Evolutionary conservation across 2,329 filamentous ascomycete species (phyloP).

Genomic region (Ophiostoma himal-ulmi): DNA sequence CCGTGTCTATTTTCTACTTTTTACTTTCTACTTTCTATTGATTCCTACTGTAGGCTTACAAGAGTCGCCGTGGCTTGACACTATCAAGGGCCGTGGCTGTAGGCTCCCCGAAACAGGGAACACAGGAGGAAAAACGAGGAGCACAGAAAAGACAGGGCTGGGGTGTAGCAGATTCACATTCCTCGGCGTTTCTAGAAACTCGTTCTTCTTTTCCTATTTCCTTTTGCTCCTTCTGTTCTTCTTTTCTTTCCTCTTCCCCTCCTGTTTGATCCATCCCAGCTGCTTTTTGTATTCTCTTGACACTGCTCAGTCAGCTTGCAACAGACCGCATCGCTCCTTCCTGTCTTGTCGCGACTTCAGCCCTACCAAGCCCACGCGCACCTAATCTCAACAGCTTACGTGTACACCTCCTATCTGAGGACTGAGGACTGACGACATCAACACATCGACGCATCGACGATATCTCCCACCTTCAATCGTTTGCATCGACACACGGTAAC

Average conservation of each 20-base stretch:
- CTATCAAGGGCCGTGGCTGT: background rate
- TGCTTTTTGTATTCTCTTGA: background rate
- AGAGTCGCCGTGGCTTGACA: background rate
- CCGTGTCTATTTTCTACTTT: background rate
- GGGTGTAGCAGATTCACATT: background rate
- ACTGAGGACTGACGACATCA: background rate
- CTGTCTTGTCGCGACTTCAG: background rate
- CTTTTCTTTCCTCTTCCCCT: background rate
- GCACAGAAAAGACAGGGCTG: background rate
- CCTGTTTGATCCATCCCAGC: background rate
- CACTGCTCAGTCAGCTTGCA: background rate
- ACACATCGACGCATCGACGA: background rate
- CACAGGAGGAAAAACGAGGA: background rate
- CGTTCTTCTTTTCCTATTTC: background rate
- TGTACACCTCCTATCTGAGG: background rate
- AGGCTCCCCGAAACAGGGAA: background rate
- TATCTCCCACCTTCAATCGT: background rate
- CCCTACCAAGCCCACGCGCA: background rate
- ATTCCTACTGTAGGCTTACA: background rate
- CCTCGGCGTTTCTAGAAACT: background rate
- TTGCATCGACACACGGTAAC: background rate
- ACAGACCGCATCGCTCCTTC: background rate
- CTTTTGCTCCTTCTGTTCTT: background rate
- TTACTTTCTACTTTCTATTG: background rate
- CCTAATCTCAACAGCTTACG: background rate